Evolutionary conservation across 305 asterid species (phyloP).

Genomic region (Rubia tinctorum): DNA sequence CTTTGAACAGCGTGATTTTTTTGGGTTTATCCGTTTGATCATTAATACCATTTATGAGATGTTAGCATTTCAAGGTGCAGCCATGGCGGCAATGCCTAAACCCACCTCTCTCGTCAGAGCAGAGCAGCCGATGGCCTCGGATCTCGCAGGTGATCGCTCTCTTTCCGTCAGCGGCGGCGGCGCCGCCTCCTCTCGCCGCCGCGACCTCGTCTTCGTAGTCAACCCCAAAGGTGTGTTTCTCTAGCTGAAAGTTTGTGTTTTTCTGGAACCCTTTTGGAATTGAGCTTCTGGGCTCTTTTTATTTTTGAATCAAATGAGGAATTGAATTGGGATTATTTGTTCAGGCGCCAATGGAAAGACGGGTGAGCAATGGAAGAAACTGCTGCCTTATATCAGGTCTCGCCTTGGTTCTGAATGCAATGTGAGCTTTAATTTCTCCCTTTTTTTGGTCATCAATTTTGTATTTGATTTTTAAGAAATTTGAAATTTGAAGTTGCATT

Average conservation of each 20-base stretch:
- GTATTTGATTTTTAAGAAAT: background rate
- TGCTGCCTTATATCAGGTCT: slow-evolving; percentile 74
- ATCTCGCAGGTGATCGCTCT: slow-evolving; percentile 52
- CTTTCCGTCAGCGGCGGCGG: slow-evolving; percentile 14
- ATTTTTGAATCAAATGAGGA: background rate
- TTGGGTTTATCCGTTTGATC: background rate
- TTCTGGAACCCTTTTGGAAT: background rate
- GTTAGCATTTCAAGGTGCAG: slow-evolving; percentile 27
- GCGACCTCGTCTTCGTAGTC: slow-evolving; percentile 79
- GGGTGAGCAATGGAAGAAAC: slow-evolving; percentile 77
- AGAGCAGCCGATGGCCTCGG: slow-evolving; percentile 51
- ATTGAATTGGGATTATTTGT: slow-evolving; percentile 9
- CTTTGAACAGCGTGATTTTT: background rate
- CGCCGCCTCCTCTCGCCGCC: slow-evolving; percentile 53
- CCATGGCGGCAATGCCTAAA: slow-evolving; percentile 55
- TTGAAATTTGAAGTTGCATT: background rate
- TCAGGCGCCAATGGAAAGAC: slow-evolving; percentile 80
- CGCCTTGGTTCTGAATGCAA: slow-evolving; percentile 71
- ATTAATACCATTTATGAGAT: background rate
- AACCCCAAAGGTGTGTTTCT: slow-evolving; percentile 64
- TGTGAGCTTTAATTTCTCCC: slow-evolving; percentile 37
- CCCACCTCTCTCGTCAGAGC: slow-evolving; percentile 63
- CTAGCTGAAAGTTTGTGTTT: background rate
- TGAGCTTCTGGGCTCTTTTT: background rate
- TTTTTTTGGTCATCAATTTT: background rate